These are phyloP conservation scores for Cryptosporidium parvum DNA, from an alignment of 169 alveolate species.

Conservation along the genomic window DNA sequence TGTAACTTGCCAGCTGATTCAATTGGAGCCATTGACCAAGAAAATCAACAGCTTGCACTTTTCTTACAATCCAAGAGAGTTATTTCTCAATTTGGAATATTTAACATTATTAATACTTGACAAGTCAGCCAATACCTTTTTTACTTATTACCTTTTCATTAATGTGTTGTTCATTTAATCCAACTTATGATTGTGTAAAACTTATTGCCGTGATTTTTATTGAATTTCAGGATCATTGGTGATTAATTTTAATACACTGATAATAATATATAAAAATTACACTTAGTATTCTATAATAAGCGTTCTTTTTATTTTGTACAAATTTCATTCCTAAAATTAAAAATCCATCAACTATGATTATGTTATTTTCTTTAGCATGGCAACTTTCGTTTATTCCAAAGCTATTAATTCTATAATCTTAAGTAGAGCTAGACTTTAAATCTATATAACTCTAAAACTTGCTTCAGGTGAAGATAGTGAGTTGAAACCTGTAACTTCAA, in stretches of 20 bases:
- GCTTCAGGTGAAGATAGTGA: neutral
- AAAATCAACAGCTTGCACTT: slow-evolving; percentile 64
- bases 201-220: neutral
- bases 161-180: neutral
- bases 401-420: neutral
- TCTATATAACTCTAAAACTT: neutral
- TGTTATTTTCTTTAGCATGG: neutral
- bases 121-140: neutral
- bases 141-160: neutral
- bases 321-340: neutral
- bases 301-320: neutral
- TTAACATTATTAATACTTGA: slow-evolving; percentile 19
- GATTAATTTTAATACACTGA: neutral
- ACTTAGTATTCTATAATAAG: neutral
- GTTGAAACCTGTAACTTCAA: neutral
- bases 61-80: slow-evolving; percentile 52
- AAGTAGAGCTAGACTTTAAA: neutral
- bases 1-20: slow-evolving; percentile 66
- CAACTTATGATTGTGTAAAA: neutral
- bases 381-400: neutral
- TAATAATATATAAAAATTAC: neutral
- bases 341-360: neutral
- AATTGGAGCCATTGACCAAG: slow-evolving; percentile 76
- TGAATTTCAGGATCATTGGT: neutral
- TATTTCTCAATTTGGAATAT: slow-evolving; percentile 71